Conservation (phyloP, 208 protist species). For the Wallacemonas rigidus region DNA sequence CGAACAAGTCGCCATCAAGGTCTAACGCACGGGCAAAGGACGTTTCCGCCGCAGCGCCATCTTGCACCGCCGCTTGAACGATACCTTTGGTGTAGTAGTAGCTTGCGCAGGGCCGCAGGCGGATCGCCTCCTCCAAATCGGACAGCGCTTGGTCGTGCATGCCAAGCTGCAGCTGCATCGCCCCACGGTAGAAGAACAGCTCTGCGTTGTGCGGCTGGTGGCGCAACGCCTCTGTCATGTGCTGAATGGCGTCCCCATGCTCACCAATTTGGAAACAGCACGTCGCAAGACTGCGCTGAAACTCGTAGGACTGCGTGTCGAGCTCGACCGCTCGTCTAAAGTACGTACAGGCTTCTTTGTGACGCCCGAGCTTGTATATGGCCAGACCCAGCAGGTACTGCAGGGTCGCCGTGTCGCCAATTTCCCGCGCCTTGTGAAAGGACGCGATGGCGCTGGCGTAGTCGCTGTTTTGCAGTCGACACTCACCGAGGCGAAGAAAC, state of each 20-base stretch:
- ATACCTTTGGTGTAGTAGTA: constrained; percentile 62
- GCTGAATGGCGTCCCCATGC: constrained; percentile 56
- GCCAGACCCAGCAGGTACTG: constrained; percentile 81
- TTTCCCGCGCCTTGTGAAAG: constrained; percentile 57
- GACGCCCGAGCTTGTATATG: constrained; percentile 65
- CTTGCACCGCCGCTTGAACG: constrained; percentile 28
- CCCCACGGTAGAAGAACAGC: constrained; percentile 79
- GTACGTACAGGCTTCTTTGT: constrained; percentile 39
- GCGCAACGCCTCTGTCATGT: constrained; percentile 73
- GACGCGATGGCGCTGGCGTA: constrained; percentile 43
- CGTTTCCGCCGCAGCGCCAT: constrained; percentile 24
- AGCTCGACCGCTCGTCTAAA: constrained; percentile 79
- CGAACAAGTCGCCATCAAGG: constrained; percentile 36
- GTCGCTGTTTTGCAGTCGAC: constrained; percentile 40
- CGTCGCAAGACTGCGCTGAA: constrained; percentile 71
- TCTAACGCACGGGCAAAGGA: constrained; percentile 43
- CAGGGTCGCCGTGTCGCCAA: constrained; percentile 56
- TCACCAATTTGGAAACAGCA: constrained; percentile 57
- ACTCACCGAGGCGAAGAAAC: constrained; percentile 48
- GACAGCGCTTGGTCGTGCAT: constrained; percentile 50
- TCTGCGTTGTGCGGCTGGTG: constrained; percentile 38
- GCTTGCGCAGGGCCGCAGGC: constrained; percentile 33
- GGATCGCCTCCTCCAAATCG: constrained; percentile 70
- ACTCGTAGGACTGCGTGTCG: constrained; percentile 50
- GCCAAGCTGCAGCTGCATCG: constrained; percentile 57